Conservation (phyloP, 352 stramenopile species). For the Phytopythium ostracodes region DNA sequence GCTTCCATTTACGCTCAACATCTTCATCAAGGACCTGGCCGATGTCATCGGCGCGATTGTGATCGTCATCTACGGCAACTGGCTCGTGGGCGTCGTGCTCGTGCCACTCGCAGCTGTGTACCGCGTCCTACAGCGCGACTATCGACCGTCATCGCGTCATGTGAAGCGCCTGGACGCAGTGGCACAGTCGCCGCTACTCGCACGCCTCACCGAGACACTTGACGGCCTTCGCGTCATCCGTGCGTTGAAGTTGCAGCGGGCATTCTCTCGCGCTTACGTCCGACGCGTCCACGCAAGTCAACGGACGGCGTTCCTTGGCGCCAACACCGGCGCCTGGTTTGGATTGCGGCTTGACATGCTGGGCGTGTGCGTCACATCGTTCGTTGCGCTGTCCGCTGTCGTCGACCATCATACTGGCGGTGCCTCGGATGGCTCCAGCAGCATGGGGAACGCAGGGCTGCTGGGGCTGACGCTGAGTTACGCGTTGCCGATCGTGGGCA, state of each 20-base stretch:
- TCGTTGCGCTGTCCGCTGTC: slow-evolving; percentile 78
- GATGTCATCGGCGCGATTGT: slow-evolving; percentile 66
- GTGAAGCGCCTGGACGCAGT: slow-evolving; percentile 63
- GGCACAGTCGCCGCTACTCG: slow-evolving; percentile 72
- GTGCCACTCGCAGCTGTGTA: slow-evolving; percentile 69
- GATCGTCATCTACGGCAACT: slow-evolving; percentile 81
- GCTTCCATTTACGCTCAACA: slow-evolving; percentile 87
- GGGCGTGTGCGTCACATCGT: slow-evolving; percentile 76
- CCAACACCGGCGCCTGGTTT: slow-evolving; percentile 80
- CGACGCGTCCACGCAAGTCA: slow-evolving; percentile 59
- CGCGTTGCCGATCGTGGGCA: slow-evolving; percentile 82
- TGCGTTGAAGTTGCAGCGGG: slow-evolving; percentile 34
- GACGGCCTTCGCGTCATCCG: slow-evolving; percentile 69
- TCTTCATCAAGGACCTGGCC: slow-evolving; percentile 80
- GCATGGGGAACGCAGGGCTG: slow-evolving; percentile 57
- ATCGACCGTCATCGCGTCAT: slow-evolving; percentile 72
- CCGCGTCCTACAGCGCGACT: slow-evolving; percentile 52
- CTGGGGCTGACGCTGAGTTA: slow-evolving; percentile 91
- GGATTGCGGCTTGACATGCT: slow-evolving; percentile 81
- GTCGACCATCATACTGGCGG: slow-evolving; percentile 48
- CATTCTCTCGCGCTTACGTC: slow-evolving; percentile 43
- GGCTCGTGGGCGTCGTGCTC: slow-evolving; percentile 67
- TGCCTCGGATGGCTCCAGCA: neutral
- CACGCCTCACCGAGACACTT: slow-evolving; percentile 70
- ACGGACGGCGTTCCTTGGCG: slow-evolving; percentile 67